Evolutionary conservation across 805 yeast genomes (phyloP).

Genomic region (Schwanniomyces vanrijiae): DNA sequence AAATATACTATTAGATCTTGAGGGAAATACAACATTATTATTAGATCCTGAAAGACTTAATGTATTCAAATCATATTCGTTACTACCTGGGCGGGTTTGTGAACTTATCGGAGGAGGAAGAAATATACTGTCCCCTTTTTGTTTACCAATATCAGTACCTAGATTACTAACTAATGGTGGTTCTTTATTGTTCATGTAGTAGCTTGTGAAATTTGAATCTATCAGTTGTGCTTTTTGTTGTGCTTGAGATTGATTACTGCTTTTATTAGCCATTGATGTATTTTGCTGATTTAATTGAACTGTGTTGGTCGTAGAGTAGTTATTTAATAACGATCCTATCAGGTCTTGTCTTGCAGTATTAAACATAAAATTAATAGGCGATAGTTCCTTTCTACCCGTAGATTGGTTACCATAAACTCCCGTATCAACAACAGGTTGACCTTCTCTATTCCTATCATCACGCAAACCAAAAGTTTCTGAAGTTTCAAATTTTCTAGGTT

Average conservation of each 20-base stretch:
- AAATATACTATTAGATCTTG: slow-evolving; percentile 40
- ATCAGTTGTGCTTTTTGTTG: slow-evolving; percentile 10
- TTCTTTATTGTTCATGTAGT: slow-evolving; percentile 17
- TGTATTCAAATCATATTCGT: slow-evolving; percentile 11
- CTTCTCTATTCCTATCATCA: neutral
- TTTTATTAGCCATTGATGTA: neutral
- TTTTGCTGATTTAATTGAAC: neutral
- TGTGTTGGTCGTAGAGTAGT: slow-evolving; percentile 11
- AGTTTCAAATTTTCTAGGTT: neutral
- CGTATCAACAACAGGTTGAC: neutral
- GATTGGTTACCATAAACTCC: neutral
- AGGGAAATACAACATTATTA: slow-evolving; percentile 19
- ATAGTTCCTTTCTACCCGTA: slow-evolving; percentile 6
- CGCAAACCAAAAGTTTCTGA: neutral
- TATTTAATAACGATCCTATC: slow-evolving; percentile 24
- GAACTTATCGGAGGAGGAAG: slow-evolving; percentile 37
- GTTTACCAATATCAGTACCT: slow-evolving; percentile 14
- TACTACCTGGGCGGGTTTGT: slow-evolving; percentile 8
- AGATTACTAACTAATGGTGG: neutral
- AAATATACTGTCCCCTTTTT: slow-evolving; percentile 38
- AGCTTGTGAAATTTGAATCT: slow-evolving; percentile 15
- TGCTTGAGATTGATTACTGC: slow-evolving; percentile 1
- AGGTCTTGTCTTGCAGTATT: slow-evolving; percentile 30
- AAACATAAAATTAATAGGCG: slow-evolving; percentile 21
- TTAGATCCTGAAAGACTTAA: slow-evolving; percentile 1